Base-by-base conservation (phyloP, 352 stramenopile species). In the Globisporangium ultimum region DNA sequence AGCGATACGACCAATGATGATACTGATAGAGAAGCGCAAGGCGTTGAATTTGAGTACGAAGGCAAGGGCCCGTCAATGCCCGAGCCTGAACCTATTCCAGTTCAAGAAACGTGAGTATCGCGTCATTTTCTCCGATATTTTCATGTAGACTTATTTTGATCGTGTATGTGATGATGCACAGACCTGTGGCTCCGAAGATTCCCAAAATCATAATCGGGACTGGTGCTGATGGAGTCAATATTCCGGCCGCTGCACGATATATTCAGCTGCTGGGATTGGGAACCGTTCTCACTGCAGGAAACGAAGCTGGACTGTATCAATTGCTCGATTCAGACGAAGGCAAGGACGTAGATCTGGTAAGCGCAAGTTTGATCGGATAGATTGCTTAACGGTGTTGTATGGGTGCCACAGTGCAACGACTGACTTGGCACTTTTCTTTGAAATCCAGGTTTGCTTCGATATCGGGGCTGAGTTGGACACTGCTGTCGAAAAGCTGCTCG, bases 181-280 rank as follows among this genome's bases (percentile, higher is more conserved):
- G 74, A 21, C 10, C 61, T 5, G 64, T 61, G 17, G 70, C 71
- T 10, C 80, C 83, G 5, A 89, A 87, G 20, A 46, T 90, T 10
- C 80, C 80, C 10, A 72, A 88, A 41, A 88, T 92, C 14, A 53
- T 87, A 17, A 67, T 92, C 11, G 67, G 76, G 4, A 78, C 80
- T 0, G 55, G 74, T 8, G 60, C 70, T 14, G 64, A 61, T 28
- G 75, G 62, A 2, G 66, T 60, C 2, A 80, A 74, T 53, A 68
- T 81, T 8, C 60, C 76, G 1, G 71, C 83, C 15, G 68, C 72
- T n/a, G 80, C 72, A 0, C 74, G 83, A 11, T 92, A 90, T 61
- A 87, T 92, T 28, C 78, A 90, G 22, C 64, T 92, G 14, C 58
- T 92, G 15, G 83, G 81, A 0, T 20, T 93, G 13, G 80, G 80